Percentiles rank a stretch among this genome's conserved stretches.
Evolutionary conservation across 2,329 filamentous ascomycete species (phyloP).

Genomic region (Cladophialophora carrionii): DNA sequence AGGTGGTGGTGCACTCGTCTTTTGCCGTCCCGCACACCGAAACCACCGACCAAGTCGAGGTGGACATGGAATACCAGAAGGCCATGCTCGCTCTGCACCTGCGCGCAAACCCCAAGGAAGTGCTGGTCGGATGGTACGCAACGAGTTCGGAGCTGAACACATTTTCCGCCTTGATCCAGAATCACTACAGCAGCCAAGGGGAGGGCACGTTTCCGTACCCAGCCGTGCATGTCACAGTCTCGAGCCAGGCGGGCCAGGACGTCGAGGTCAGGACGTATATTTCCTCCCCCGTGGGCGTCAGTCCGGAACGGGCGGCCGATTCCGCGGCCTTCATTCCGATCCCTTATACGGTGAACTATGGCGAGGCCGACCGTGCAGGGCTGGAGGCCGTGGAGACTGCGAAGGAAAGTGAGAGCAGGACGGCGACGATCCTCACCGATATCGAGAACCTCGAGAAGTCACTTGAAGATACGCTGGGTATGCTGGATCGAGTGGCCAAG

Average conservation of each 20-base stretch:
- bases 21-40: slow-evolving; percentile 99
- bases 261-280: slow-evolving; percentile 94
- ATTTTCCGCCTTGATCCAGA: slow-evolving; percentile 97
- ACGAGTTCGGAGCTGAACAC: slow-evolving; percentile 96
- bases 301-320: slow-evolving; percentile 90
- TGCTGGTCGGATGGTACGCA: slow-evolving; percentile 97
- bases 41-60: slow-evolving; percentile 97
- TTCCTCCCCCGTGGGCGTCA: slow-evolving; percentile 90
- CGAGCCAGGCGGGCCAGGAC: slow-evolving; percentile 82
- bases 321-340: slow-evolving; percentile 98
- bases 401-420: slow-evolving; percentile 75
- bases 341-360: slow-evolving; percentile 89
- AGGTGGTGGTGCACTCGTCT: slow-evolving; percentile 92
- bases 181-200: slow-evolving; percentile 97
- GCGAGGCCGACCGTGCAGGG: slow-evolving; percentile 73
- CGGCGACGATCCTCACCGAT: slow-evolving; percentile 76
- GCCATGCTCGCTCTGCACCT: slow-evolving; percentile 96
- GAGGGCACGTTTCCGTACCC: slow-evolving; percentile 97
- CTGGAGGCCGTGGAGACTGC: slow-evolving; percentile 84
- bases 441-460: slow-evolving; percentile 86
- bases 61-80: slow-evolving; percentile 99
- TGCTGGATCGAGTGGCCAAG: slow-evolving; percentile 87
- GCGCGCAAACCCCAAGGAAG: slow-evolving; percentile 89
- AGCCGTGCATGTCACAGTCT: slow-evolving; percentile 95
- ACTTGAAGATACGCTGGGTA: slow-evolving; percentile 81